Conservation (phyloP, 2,329 filamentous ascomycete species). For the Septoria linicola region DNA sequence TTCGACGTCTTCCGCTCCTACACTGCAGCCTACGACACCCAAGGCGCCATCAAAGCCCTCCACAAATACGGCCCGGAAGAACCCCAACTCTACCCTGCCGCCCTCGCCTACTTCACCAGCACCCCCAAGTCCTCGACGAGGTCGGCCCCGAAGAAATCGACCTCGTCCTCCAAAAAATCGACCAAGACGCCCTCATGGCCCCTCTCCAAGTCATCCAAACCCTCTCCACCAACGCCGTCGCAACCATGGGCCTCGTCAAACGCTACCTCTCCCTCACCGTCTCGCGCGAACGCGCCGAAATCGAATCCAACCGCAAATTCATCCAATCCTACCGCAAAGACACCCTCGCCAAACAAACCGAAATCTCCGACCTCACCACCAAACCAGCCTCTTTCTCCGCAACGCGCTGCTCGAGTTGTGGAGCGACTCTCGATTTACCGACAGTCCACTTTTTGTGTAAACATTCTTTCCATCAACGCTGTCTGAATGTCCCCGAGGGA, state of each 20-base stretch:
- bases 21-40: constrained; percentile 86
- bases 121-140: constrained; percentile 78
- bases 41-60: constrained; percentile 83
- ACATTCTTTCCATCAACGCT: constrained; percentile 92
- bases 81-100: constrained; percentile 87
- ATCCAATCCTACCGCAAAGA: constrained; percentile 82
- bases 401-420: constrained; percentile 82
- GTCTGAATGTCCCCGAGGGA: constrained; percentile 60
- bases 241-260: constrained; percentile 97
- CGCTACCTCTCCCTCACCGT: constrained; percentile 87
- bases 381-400: constrained; percentile 90
- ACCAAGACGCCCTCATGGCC: constrained; percentile 88
- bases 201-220: constrained; percentile 96
- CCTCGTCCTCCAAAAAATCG: constrained; percentile 77
- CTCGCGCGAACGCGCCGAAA: constrained; percentile 81
- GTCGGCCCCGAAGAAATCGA: constrained; percentile 81
- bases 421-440: constrained; percentile 75
- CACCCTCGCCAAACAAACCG: constrained; percentile 73
- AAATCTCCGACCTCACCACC: constrained; percentile 71
- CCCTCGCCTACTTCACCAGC: constrained; percentile 89
- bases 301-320: constrained; percentile 73
- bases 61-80: constrained; percentile 89
- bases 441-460: constrained; percentile 96
- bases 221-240: constrained; percentile 73
- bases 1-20: constrained; percentile 98